These are phyloP conservation scores for Rhododendron mucronatum DNA, from an alignment of 148 eudicot genomes.

Conservation along the genomic window DNA sequence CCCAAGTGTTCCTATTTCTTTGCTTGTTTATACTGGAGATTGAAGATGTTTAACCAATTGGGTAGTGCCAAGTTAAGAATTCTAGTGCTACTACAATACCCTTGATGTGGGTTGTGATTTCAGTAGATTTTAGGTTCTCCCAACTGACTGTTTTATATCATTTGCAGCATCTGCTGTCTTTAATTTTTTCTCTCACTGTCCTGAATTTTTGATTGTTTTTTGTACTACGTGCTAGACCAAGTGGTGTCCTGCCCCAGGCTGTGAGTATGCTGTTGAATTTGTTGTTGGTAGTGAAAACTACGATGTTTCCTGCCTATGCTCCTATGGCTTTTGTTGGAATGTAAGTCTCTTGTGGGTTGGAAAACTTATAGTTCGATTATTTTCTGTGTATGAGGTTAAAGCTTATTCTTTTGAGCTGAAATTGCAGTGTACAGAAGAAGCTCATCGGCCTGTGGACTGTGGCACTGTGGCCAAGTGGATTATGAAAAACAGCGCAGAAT, in stretches of 20 bases:
- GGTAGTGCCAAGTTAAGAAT: not conserved
- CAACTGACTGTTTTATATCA: not conserved
- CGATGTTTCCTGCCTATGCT: constrained; percentile 55
- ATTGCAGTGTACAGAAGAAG: constrained; percentile 63
- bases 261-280: constrained; percentile 57
- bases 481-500: constrained; percentile 37
- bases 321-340: constrained; percentile 63
- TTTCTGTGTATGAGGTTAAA: not conserved
- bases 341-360: constrained; percentile 23
- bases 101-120: not conserved
- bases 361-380: not conserved
- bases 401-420: not conserved
- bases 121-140: not conserved
- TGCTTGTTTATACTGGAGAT: not conserved
- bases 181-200: not conserved
- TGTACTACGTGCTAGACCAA: constrained; percentile 31
- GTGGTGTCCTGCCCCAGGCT: constrained; percentile 77
- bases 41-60: not conserved
- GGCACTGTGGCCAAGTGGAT: constrained; percentile 52
- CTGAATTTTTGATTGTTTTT: not conserved
- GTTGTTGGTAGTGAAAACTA: constrained; percentile 44
- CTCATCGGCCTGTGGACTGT: constrained; percentile 74
- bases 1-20: not conserved
- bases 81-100: not conserved
- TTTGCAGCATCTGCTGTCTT: not conserved